A percentile compares a stretch with the other conserved stretches of the same genome.
Conservation (phyloP, 1,139 yeast genomes). For the Lodderomyces oxycetoniae region DNA sequence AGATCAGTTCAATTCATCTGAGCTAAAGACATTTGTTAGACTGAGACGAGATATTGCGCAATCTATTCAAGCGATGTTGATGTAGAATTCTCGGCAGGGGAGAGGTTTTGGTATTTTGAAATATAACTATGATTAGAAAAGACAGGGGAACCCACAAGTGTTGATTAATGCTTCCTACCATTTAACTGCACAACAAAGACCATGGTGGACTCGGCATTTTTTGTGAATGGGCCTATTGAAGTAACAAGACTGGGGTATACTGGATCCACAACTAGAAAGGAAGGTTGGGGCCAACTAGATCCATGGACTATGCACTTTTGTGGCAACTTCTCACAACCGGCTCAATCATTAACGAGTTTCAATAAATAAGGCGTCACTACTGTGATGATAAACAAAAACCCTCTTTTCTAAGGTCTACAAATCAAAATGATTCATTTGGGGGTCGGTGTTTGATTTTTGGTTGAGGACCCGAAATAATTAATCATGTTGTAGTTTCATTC, state of each 20-base stretch:
- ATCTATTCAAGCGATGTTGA: conserved; percentile 19
- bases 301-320: conserved; percentile 29
- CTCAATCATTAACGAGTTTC: conserved; percentile 9
- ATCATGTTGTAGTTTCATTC: conserved; percentile 33
- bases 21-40: conserved; percentile 14
- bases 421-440: conserved; percentile 21
- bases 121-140: conserved; percentile 25
- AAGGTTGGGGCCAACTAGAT: conserved; percentile 31
- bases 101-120: conserved; percentile 24
- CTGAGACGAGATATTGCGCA: conserved; percentile 24
- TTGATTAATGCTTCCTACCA: conserved; percentile 28
- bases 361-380: too few relatives aligned
- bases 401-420: conserved; percentile 6
- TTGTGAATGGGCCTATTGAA: conserved; percentile 23
- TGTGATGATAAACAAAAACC: not conserved
- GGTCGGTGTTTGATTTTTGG: conserved; percentile 20
- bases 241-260: conserved; percentile 20
- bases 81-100: conserved; percentile 25
- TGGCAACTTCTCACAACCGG: conserved; percentile 22
- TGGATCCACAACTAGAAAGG: conserved; percentile 23
- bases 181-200: conserved; percentile 22
- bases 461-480: conserved; percentile 11
- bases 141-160: conserved; percentile 12
- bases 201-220: conserved; percentile 32
- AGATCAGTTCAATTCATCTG: conserved; percentile 14